Base-by-base conservation (phyloP, 495 filamentous ascomycete genomes). In the Penicillium arizonense region DNA sequence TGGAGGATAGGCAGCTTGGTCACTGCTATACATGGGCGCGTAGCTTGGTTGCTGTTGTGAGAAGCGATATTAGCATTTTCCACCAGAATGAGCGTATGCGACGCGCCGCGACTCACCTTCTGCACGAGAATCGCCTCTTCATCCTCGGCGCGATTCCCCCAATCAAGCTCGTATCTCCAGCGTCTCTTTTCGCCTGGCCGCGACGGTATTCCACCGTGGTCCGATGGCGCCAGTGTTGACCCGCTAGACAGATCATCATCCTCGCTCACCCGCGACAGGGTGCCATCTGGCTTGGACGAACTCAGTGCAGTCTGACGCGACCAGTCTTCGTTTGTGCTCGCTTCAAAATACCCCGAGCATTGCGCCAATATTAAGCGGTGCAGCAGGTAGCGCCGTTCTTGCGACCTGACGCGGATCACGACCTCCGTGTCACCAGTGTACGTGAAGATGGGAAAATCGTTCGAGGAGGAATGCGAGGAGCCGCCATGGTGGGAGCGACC, bases 381-480 rank as follows among this genome's bases (percentile, higher is more conserved):
- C 16, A 96, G 81, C 35, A 96, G 79, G 64, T 96, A 96, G 21
- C 88, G 82, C 64, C 85, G 86, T 69, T 92, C 88, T 55, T 87
- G 85, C 34, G 84, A 78, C 44, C 82, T 84, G 18, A 79, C 83
- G 52, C 79, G 77, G 53, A 96, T 84, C 35, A 93, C 62, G 54
- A 96, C 89, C 74, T 96, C 91, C 58, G 95, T 89, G 68, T 96
- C 91, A 63, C 91, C 91, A 21, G 86, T 90, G 54, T 95, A 86
- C 36, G 84, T 87, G 71, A 97, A 97, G 55, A 93, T 76, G 26
- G 91, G 91, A 64, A 96, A 97, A 56, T 96, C 91, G 65, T 96
- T 96, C 65, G 89, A 87, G 40, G 87, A 81, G 35, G 82, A 72
- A 67, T 86, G 87, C 11, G 82, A 77, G 40, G 77, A 75, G 57